Evolutionary conservation across 1,284 basidiomycete genomes (phyloP), one percentile per base, ranked within the genome.

Genomic region (Grifola frondosa): DNA sequence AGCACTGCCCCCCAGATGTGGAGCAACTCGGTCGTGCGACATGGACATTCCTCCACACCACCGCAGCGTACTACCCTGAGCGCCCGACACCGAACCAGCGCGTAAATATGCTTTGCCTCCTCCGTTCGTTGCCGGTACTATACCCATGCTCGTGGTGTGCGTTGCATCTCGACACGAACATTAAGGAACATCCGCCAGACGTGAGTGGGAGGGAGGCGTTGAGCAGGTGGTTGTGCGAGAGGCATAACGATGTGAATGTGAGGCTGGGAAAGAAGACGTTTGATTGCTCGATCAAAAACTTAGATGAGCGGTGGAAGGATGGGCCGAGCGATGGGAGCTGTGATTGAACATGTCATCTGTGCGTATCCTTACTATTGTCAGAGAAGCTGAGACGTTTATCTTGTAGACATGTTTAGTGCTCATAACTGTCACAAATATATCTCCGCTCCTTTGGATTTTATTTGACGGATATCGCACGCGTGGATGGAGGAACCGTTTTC

Each of bases 21-120:
- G 89, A 92, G 56, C 74, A 81, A 44, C 82, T 97, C 30, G 94
- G 94, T 5, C 80, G 83, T 38, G 86, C 94, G 36, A 96, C 94
- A 4, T 97, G 94, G 94, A 88, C 92, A 15, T 97, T 97, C 77
- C 75, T 97, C 26, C 94, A 97, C 63, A 86, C 92, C 2, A 87
- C 93, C 4, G 92, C 91, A 0, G 90, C 94, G 13, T 95, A 97
- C 66, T 97, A 94, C 66, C 93, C 94, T n/a, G 77, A 84, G 20
- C 65, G 70, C 20, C 89, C 94, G 0, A 78, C 81, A 0, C 69
- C 80, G 0, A 67, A 67, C 5, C 88, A 94, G 53, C 83, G 89
- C 48, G 75, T 77, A 17, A 84, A 87, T 49, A 95, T 97, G 91
- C 70, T 88, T 28, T 73, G 75, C 49, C 76, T 97, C 15, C 69